Conservation (phyloP, 2,329 filamentous ascomycete species). For the Dactylella cylindrospora region DNA sequence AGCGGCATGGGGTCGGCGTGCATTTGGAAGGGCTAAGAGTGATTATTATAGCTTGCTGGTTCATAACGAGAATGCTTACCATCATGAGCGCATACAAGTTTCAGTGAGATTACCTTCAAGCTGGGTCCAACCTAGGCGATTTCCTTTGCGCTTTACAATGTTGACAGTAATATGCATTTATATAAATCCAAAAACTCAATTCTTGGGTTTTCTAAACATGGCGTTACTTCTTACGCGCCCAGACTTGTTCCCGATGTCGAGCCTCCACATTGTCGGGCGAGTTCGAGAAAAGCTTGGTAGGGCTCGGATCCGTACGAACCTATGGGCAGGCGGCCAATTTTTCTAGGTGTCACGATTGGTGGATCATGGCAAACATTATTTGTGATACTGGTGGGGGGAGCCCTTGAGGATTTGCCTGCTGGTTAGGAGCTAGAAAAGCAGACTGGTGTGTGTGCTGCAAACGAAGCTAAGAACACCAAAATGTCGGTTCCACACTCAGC, state of each 20-base stretch:
- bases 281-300: slow-evolving; percentile 18
- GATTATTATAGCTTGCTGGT: too few species aligned
- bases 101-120: too few species aligned
- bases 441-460: too few species aligned
- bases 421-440: slow-evolving; percentile 28
- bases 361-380: slow-evolving; percentile 32
- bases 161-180: slow-evolving; percentile 1
- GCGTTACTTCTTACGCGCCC: neutral
- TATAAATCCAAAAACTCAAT: too few species aligned
- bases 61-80: too few species aligned
- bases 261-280: neutral
- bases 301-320: neutral
- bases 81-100: too few species aligned
- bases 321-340: neutral
- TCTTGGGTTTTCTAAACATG: slow-evolving; percentile 1
- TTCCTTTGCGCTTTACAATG: slow-evolving; percentile 18
- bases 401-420: slow-evolving; percentile 7
- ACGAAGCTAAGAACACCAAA: too few species aligned
- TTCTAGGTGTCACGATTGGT: slow-evolving; percentile 6
- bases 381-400: slow-evolving; percentile 35
- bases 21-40: too few species aligned
- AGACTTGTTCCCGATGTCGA: neutral
- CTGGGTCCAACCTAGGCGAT: slow-evolving; percentile 5
- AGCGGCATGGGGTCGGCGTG: slow-evolving; percentile 12
- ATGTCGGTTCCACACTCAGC: slow-evolving; percentile 40